Base-by-base conservation (phyloP, 768 basidiomycete genomes). In the Scleroderma bovista region DNA sequence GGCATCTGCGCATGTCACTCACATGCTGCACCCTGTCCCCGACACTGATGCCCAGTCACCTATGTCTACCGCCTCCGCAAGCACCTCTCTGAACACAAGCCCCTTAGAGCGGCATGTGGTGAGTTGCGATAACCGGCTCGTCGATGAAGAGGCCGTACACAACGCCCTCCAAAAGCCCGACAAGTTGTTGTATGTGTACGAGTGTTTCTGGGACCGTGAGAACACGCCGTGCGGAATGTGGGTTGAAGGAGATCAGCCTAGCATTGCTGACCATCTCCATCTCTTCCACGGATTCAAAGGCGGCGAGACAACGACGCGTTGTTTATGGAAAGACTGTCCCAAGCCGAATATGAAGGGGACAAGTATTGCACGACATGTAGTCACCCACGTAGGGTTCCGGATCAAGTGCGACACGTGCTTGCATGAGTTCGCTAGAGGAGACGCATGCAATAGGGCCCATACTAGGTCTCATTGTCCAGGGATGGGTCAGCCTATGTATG, bases 361-460 rank as follows among this genome's bases (percentile, higher is more conserved):
- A 39, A 64, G 64, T 16, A 68, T 66, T 17, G 65, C 65, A 8
- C 60, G 66, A 5, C 65, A 66, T 31, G 64, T 66, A 47, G 60
- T 66, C 46, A 66, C 65, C 37, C 65, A 66, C 17, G 54, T 66
- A 17, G 64, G 66, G 1, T 68, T 57, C 17, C 47, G 66, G 23
- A 58, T 68, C 32, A 64, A 64, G 40, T 66, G 65, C 22, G 47
- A 56, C 44, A 56, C 60, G 16, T 66, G 65, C 56, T 60, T 56
- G 53, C 61, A 57, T 51, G 64, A 64, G 51, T 68, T 66, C 51
- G 66, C 65, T 34, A 55, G 65, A 24, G 64, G 60, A 54, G 66
- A 66, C 39, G 65, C 65, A 17, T 66, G 66, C 20, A 66, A 68
- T 52, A 67, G 65, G 48, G 66, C 66, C 12, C 65, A 66, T 24